phyloP scores from a whole-genome alignment of 495 filamentous ascomycete genomes.

The Penicillium riverlandense region DNA sequence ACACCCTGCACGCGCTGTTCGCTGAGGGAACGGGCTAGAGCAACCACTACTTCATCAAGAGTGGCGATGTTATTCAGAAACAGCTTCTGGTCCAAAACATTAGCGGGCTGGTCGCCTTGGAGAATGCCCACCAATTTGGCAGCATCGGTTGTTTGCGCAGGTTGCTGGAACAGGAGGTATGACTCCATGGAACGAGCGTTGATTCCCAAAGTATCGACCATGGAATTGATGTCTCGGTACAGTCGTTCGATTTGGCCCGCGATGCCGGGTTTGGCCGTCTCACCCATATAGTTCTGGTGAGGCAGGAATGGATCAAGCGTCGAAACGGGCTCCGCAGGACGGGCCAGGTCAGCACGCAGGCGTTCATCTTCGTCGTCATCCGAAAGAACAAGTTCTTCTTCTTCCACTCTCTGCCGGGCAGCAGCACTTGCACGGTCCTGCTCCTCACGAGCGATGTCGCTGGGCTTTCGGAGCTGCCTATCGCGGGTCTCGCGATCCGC shows the following conservation, averaged over 20 bases:
- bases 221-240: slow-evolving; percentile 90
- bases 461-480: slow-evolving; percentile 18
- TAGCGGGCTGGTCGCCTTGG: slow-evolving; percentile 33
- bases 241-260: slow-evolving; percentile 76
- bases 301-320: slow-evolving; percentile 58
- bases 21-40: slow-evolving; percentile 52
- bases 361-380: slow-evolving; percentile 60
- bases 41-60: slow-evolving; percentile 49
- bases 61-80: slow-evolving; percentile 62
- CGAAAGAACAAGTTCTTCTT: slow-evolving; percentile 36
- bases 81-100: slow-evolving; percentile 54
- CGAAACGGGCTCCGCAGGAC: slow-evolving; percentile 42
- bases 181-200: slow-evolving; percentile 70
- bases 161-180: slow-evolving; percentile 56
- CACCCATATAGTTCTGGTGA: slow-evolving; percentile 59
- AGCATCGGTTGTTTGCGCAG: slow-evolving; percentile 49
- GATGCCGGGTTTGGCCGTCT: slow-evolving; percentile 51
- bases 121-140: slow-evolving; percentile 24
- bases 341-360: slow-evolving; percentile 50
- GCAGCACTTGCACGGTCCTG: slow-evolving; percentile 19
- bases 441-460: slow-evolving; percentile 21
- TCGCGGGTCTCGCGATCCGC: slow-evolving; percentile 29
- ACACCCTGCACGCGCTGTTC: slow-evolving; percentile 57
- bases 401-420: slow-evolving; percentile 33
- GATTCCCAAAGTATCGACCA: slow-evolving; percentile 87